phyloP scores from a whole-genome alignment of 139 green algal genomes.

The Nannochloris sp. region DNA sequence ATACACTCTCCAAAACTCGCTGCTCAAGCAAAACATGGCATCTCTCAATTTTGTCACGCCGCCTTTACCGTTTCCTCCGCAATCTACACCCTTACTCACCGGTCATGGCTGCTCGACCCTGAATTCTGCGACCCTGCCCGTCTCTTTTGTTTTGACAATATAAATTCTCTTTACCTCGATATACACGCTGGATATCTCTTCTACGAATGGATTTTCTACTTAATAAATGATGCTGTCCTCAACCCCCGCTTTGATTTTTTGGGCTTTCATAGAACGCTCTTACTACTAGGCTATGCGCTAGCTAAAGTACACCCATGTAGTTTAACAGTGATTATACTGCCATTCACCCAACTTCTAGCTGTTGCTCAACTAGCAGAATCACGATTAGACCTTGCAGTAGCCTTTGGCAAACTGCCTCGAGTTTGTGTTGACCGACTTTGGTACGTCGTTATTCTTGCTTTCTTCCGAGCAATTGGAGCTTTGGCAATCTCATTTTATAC shows the following conservation, averaged over 20 bases:
- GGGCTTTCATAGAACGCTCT: neutral
- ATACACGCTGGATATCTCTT: slow-evolving; percentile 13
- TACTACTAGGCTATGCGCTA: neutral
- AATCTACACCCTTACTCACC: too few species aligned
- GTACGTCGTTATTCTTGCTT: neutral
- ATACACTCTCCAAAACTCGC: too few species aligned
- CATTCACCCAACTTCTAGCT: neutral
- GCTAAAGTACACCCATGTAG: neutral
- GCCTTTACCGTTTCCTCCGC: too few species aligned
- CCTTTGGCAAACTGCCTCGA: neutral
- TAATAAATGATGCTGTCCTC: neutral
- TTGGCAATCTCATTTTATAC: neutral
- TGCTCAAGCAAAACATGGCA: neutral
- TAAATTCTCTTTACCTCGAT: neutral
- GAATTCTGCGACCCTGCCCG: neutral
- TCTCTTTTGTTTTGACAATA: neutral
- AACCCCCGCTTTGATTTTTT: neutral
- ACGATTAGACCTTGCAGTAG: neutral
- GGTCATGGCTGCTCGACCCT: too few species aligned
- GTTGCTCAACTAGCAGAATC: neutral
- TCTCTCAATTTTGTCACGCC: too few species aligned
- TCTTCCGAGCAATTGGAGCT: neutral
- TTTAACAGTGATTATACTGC: neutral
- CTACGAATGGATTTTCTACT: slow-evolving; percentile 4
- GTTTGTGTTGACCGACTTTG: neutral